These are phyloP conservation scores for Penstemon barbatus DNA, from an alignment of 257 asterid genomes.

Conservation along the genomic window DNA sequence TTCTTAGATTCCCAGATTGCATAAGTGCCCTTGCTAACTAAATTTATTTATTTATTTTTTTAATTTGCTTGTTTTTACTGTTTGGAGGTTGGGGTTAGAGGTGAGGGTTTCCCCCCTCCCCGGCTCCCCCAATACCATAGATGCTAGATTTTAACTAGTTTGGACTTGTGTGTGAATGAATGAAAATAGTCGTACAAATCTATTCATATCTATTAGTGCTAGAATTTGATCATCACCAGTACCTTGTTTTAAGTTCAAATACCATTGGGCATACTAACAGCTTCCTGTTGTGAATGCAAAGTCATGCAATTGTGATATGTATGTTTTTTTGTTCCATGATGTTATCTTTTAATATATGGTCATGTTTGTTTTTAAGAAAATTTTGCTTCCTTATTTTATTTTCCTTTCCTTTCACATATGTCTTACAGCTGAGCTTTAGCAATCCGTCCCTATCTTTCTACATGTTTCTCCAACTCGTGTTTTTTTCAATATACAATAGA, in stretches of 20 bases:
- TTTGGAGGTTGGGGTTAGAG: background rate
- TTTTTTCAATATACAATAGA: no score
- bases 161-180: conserved; percentile 3
- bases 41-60: background rate
- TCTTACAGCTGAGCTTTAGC: conserved; percentile 21
- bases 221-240: background rate
- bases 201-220: background rate
- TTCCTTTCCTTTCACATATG: background rate
- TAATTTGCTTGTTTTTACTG: background rate
- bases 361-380: background rate
- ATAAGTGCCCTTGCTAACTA: background rate
- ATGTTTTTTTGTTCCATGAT: conserved; percentile 17
- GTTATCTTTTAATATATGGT: conserved; percentile 9
- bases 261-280: background rate
- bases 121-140: background rate
- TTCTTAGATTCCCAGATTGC: background rate
- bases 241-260: conserved; percentile 4
- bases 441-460: background rate
- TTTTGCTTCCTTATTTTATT: conserved; percentile 4
- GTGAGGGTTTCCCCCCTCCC: background rate
- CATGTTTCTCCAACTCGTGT: background rate
- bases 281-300: background rate
- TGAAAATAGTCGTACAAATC: conserved; percentile 1
- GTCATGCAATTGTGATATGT: background rate
- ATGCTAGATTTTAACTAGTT: conserved; percentile 5